Evolutionary conservation across 257 asterid genomes (phyloP).

Genomic region (Solanum gracilifrons): DNA sequence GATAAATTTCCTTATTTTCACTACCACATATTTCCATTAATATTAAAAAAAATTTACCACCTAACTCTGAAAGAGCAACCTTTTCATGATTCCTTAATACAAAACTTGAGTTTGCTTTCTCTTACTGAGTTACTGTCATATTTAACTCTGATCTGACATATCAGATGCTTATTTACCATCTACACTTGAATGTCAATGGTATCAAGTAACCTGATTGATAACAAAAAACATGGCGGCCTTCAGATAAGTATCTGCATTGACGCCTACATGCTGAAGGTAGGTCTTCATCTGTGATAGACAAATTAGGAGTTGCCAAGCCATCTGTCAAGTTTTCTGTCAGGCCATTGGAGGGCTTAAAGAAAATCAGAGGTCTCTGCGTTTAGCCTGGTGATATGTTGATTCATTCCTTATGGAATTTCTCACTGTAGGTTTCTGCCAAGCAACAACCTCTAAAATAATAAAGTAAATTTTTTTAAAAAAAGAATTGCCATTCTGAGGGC

Average conservation of each 20-base stretch:
- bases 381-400: background rate
- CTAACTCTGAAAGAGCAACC: background rate
- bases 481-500: background rate
- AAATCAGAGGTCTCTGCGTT: background rate
- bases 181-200: background rate
- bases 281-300: background rate
- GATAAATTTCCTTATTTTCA: background rate
- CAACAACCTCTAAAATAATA: background rate
- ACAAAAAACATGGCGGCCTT: background rate
- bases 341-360: background rate
- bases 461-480: background rate
- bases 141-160: background rate
- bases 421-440: background rate
- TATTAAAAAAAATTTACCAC: background rate
- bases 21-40: background rate
- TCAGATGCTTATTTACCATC: background rate
- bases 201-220: background rate
- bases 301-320: background rate
- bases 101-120: background rate
- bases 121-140: background rate
- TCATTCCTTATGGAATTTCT: background rate
- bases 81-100: background rate
- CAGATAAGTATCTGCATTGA: background rate
- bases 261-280: background rate
- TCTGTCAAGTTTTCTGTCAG: background rate